A percentile compares a stretch with the other conserved stretches of the same genome.
Evolutionary conservation across 2,329 filamentous ascomycete genomes (phyloP).

Genomic region (Thielaviopsis musarum): DNA sequence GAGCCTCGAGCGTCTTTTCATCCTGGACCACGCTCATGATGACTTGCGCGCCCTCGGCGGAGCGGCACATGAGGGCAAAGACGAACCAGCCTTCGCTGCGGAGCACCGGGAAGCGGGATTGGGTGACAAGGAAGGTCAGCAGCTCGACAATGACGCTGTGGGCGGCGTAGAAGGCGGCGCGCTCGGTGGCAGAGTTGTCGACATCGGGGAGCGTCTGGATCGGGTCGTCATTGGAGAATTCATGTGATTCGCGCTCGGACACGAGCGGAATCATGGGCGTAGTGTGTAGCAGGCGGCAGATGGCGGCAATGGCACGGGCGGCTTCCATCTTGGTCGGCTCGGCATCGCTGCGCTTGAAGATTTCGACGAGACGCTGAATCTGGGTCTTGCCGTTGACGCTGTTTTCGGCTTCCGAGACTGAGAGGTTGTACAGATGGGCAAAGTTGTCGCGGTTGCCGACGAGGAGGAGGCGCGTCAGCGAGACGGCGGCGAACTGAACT

Average conservation of each 20-base stretch:
- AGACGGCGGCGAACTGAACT: constrained; percentile 43
- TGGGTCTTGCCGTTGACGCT: neutral
- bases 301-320: constrained; percentile 32
- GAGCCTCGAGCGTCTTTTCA: constrained; percentile 1
- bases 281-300: constrained; percentile 39
- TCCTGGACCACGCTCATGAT: constrained; percentile 26
- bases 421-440: constrained; percentile 26
- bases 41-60: constrained; percentile 29
- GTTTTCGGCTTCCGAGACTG: constrained; percentile 20
- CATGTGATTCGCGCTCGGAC: too few relatives aligned
- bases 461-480: constrained; percentile 39
- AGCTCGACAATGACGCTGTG: constrained; percentile 26
- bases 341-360: constrained; percentile 24
- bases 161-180: constrained; percentile 27
- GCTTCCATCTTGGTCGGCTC: constrained; percentile 43
- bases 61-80: constrained; percentile 41
- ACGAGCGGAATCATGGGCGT: constrained; percentile 8
- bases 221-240: too few relatives aligned
- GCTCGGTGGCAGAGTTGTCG: constrained; percentile 15
- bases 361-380: constrained; percentile 20
- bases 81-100: constrained; percentile 46
- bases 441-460: constrained; percentile 36
- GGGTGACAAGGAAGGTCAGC: constrained; percentile 35
- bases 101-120: constrained; percentile 40
- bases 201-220: neutral